These are phyloP conservation scores for Kwoniella mangroviensis DNA, from an alignment of 768 basidiomycete species.

Conservation along the genomic window DNA sequence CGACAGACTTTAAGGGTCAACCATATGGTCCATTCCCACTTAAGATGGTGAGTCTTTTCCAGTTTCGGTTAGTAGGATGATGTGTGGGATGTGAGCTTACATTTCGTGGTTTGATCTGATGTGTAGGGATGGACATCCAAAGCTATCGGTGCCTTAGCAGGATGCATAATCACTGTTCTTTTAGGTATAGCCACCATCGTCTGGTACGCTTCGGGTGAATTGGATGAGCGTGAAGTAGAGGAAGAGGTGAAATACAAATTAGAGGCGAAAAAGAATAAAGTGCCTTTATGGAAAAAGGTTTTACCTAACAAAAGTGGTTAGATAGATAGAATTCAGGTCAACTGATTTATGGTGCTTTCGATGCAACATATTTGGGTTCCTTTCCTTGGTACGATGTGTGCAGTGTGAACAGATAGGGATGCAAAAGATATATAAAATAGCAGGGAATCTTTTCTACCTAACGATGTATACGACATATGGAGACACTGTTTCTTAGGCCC, in stretches of 20 bases:
- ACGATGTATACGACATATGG: neutral
- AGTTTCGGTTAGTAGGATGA: too few relatives aligned
- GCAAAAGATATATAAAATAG: constrained; percentile 8
- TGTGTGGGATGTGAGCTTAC: too few relatives aligned
- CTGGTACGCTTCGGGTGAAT: constrained; percentile 84
- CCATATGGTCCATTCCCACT: constrained; percentile 74
- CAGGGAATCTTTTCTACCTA: neutral
- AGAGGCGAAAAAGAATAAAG: constrained; percentile 62
- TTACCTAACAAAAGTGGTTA: constrained; percentile 15
- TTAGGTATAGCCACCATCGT: constrained; percentile 79
- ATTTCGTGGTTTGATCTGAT: too few relatives aligned
- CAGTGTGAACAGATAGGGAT: neutral
- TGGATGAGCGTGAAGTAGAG: constrained; percentile 82
- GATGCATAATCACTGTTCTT: constrained; percentile 79
- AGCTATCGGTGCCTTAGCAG: constrained; percentile 59
- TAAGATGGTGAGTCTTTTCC: constrained; percentile 67
- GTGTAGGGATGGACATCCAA: constrained; percentile 59
- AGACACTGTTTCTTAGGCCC: neutral
- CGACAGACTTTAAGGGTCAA: constrained; percentile 68
- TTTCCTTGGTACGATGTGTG: neutral
- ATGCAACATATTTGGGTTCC: neutral
- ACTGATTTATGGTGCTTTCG: too few relatives aligned
- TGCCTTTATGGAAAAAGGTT: constrained; percentile 25
- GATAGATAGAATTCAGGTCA: too few relatives aligned
- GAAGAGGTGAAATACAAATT: constrained; percentile 67